phyloP scores from a whole-genome alignment of 116 monocot species.

The Phalaenopsis hybrid region DNA sequence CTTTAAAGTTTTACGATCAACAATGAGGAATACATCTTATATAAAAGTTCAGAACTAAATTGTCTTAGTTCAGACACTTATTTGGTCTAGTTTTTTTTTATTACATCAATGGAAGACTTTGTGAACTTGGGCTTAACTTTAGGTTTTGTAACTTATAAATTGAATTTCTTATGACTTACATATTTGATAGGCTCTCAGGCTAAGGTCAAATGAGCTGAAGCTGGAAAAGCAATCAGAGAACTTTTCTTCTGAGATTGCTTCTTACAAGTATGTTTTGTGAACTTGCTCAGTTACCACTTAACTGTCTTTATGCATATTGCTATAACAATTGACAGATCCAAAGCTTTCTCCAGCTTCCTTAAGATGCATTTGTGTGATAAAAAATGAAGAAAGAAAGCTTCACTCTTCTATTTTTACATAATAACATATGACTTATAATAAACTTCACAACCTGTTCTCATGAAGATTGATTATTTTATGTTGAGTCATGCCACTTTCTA shows the following conservation, averaged over 20 bases:
- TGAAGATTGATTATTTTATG: background rate
- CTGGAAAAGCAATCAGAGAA: constrained; percentile 77
- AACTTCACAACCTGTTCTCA: background rate
- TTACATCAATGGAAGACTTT: background rate
- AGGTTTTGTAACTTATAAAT: background rate
- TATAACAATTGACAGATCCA: constrained; percentile 1
- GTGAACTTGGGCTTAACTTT: background rate
- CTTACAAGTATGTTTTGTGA: constrained; percentile 60
- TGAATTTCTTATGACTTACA: background rate
- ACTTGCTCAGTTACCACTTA: background rate
- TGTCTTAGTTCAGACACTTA: background rate
- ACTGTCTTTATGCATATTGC: background rate
- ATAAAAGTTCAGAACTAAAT: background rate
- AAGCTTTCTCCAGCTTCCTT: background rate
- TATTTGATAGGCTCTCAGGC: constrained; percentile 69
- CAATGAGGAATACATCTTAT: background rate
- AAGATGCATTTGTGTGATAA: background rate
- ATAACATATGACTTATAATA: background rate
- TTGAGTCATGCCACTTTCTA: constrained; percentile 2
- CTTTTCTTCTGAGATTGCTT: constrained; percentile 60
- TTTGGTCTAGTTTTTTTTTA: background rate
- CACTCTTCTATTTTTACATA: no score
- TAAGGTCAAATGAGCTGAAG: constrained; percentile 94
- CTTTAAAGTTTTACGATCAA: background rate
- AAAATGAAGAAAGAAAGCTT: background rate